Percentiles rank a stretch among this genome's conserved stretches.
These are phyloP conservation scores for Vaccinium macrocarpon DNA, from an alignment of 148 eudicot species.

Conservation along the genomic window DNA sequence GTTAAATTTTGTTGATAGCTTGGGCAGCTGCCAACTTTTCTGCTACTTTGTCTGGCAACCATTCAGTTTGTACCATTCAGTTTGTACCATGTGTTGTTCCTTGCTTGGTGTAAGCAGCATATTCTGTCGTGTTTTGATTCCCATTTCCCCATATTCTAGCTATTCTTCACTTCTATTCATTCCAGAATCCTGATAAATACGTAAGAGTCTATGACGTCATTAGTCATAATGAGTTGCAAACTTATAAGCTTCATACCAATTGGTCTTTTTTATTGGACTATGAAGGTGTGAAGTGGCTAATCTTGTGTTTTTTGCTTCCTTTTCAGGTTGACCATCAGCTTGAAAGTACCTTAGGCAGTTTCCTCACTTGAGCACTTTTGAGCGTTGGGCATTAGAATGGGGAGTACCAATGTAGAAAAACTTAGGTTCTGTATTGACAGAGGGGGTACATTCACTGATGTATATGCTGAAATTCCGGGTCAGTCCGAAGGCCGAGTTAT, in stretches of 20 bases:
- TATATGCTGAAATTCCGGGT: slow-evolving; percentile 95
- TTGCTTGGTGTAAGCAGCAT: background rate
- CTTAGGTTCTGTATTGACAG: slow-evolving; percentile 93
- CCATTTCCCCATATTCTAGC: background rate
- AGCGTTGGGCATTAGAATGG: slow-evolving; percentile 38
- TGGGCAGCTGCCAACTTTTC: background rate
- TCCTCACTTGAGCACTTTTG: slow-evolving; percentile 1
- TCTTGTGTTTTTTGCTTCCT: background rate
- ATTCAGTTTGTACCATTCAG: background rate
- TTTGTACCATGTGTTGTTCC: background rate
- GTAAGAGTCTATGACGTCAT: background rate
- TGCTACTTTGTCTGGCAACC: background rate
- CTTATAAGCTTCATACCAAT: background rate
- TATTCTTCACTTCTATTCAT: background rate
- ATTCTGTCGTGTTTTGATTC: background rate
- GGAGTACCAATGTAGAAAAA: slow-evolving; percentile 56
- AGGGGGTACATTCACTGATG: slow-evolving; percentile 96
- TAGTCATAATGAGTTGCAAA: background rate
- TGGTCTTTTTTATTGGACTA: background rate
- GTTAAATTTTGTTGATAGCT: background rate
- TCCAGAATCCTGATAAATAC: background rate
- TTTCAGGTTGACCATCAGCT: slow-evolving; percentile 10
- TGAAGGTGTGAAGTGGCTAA: background rate
- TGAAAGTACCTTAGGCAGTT: background rate
- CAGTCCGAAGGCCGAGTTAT: slow-evolving; percentile 76